Base-by-base conservation (phyloP, 805 yeast genomes). In the Saccharomycopsis sp. region DNA sequence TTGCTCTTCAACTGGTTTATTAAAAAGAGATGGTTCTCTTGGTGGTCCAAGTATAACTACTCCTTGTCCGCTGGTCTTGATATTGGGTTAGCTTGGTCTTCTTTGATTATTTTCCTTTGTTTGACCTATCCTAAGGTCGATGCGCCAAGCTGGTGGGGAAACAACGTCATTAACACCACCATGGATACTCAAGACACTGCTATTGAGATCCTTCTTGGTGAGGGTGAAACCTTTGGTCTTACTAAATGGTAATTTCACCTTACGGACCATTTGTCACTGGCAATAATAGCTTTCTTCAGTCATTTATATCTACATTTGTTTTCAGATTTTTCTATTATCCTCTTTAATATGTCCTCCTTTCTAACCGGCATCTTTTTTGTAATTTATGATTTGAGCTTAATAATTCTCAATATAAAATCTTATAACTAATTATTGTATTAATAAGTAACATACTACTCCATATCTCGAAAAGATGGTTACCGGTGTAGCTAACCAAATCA, bases 41-140 rank as follows among this genome's bases (percentile, higher is more conserved):
- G 91, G 91, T 86, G 91, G 91, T 83, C 84, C 47, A 85, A 84
- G 68, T 86, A 86, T 68, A 85, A 84, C 67, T 85, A 83, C 66
- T 78, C 84, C 2, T 70, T 86, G 56, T 79, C 87, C 16, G 82
- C 87, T 21, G 91, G 83, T 1, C 68, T 86, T 23, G 84, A 84
- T 51, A 79, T 86, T 4, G 89, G 89, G 1, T 77, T 85, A 14
- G 89, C 89, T 0, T 75, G 83, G 62, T 78, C 86, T 24, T 79
- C 85, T 2, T 71, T 85, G 54, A 60, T 84, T 24, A 78, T 85
- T 9, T 84, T 83, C 65, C 74, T 83, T 63, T 71, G 79, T 1
- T 74, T 79, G 3, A 75, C 76, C 51, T 74, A 73, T 48, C 72
- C 79, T 15, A 73, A 73, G 15, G 71, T 73, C 15, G 63, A 65